These are phyloP conservation scores for Priceomyces medius DNA, from an alignment of 805 yeast genomes.

Conservation along the genomic window DNA sequence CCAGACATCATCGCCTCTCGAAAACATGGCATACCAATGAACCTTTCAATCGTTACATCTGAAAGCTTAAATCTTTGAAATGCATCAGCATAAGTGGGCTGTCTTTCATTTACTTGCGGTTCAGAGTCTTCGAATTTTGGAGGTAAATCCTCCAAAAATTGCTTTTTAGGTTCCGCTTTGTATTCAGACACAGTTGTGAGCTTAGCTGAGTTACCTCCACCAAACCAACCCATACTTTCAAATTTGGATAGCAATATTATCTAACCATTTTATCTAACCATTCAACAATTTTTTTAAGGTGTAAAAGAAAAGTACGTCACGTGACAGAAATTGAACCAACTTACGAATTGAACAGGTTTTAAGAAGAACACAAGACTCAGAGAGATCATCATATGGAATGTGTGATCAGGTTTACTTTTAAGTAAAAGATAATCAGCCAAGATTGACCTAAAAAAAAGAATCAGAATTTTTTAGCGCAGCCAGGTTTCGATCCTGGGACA, in stretches of 20 bases:
- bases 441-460: conserved; percentile 19
- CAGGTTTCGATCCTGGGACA: conserved; percentile 96
- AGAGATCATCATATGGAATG: no score
- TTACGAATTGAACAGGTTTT: background rate
- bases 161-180: conserved; percentile 14
- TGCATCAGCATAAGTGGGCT: conserved; percentile 32
- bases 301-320: no score
- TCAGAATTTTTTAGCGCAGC: conserved; percentile 79
- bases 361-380: background rate
- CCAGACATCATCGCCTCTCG: conserved; percentile 79
- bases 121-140: conserved; percentile 46
- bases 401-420: no score
- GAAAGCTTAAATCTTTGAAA: conserved; percentile 40
- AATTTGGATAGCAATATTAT: no score
- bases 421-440: no score
- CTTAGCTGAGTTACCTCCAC: conserved; percentile 34
- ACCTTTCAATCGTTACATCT: conserved; percentile 52
- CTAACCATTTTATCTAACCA: no score
- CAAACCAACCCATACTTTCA: conserved; percentile 43
- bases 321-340: conserved; percentile 1
- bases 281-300: no score
- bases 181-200: conserved; percentile 35
- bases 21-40: conserved; percentile 70
- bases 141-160: conserved; percentile 50
- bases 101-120: conserved; percentile 9